A percentile compares a stretch with the other conserved stretches of the same genome.
Conservation (phyloP, 257 asterid genomes). For the Nicotiana sylvestris region DNA sequence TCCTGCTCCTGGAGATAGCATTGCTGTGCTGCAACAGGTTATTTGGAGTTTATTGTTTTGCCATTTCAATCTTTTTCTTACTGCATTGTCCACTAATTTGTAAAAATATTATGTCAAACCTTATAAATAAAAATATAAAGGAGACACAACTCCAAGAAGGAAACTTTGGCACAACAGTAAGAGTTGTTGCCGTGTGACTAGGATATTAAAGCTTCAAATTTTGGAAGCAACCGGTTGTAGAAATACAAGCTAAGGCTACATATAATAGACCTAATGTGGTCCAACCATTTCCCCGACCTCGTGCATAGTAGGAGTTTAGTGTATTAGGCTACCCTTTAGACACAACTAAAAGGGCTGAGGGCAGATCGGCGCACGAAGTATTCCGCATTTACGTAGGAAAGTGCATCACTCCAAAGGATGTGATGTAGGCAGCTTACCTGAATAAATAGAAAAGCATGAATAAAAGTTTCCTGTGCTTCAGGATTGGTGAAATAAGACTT, state of each 20-base stretch:
- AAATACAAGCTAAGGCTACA: background rate
- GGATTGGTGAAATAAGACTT: background rate
- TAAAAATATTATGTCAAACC: background rate
- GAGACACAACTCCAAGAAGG: background rate
- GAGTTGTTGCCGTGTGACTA: background rate
- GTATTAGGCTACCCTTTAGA: background rate
- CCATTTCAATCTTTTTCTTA: background rate
- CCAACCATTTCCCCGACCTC: background rate
- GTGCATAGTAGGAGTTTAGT: background rate
- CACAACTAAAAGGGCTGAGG: background rate
- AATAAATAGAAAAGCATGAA: background rate
- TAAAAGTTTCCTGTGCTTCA: background rate
- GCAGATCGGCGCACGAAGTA: no score
- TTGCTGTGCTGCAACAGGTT: conserved; percentile 75
- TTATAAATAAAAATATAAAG: background rate
- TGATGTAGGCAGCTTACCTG: no score
- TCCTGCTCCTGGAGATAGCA: conserved; percentile 56
- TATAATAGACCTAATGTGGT: background rate
- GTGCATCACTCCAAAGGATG: no score
- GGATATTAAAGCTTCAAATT: no score
- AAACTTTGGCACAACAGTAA: background rate
- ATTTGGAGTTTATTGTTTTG: background rate
- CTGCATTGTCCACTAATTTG: background rate
- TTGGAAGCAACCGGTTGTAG: background rate
- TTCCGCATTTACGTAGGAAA: no score